Evolutionary conservation across 768 basidiomycete species (phyloP), one percentile per base, ranked within the genome.

Genomic region (Naganishia vaughanmartiniae): DNA sequence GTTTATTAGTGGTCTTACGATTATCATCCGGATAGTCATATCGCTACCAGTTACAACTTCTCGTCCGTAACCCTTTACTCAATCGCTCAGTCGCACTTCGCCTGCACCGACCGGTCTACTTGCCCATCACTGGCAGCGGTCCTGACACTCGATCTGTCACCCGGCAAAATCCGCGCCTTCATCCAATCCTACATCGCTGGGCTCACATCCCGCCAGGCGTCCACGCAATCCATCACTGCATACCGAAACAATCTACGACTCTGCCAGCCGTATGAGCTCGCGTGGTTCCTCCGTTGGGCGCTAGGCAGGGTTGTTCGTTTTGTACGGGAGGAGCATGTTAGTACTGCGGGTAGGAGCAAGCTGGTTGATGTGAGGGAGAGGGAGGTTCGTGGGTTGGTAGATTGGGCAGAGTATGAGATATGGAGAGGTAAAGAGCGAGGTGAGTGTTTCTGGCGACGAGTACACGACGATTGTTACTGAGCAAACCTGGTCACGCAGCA

Each of bases 201-300:
- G 6, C 67, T 79, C 73, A 15, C 77, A 78, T 9, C 65, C 74
- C 28, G 34, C 57, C 5, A 24, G 1, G 10, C 48, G 15, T 53
- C 0, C 15, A 54, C 24, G 19, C 60, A 60, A 26, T 57, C 63
- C 54, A 19, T 54, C 31, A 39, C 73, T 2, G 28, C 54, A 0
- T 72, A 74, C 48, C 24, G 26, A 3, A 84, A 86, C 74, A 93
- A 97, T 77, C 89, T 92, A 1, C 83, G 84, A 39, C 91, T 95
- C 76, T 90, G 92, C 0, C 88, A 87, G 5, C 89, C 91, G 14
- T 89, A 94, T 72, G 91, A 96, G 76, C 84, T 98, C 17, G 93
- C 89, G 5, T 93, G 94, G 89, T 87, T 89, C 75, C 84, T 98
- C 36, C 88, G 94, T 28, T 99, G 96, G 96, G 92, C 89, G 36